Percentiles rank a stretch among this genome's conserved stretches.
Evolutionary conservation across 2,329 filamentous ascomycete genomes (phyloP).

Genomic region (Trichoderma koningiopsis): DNA sequence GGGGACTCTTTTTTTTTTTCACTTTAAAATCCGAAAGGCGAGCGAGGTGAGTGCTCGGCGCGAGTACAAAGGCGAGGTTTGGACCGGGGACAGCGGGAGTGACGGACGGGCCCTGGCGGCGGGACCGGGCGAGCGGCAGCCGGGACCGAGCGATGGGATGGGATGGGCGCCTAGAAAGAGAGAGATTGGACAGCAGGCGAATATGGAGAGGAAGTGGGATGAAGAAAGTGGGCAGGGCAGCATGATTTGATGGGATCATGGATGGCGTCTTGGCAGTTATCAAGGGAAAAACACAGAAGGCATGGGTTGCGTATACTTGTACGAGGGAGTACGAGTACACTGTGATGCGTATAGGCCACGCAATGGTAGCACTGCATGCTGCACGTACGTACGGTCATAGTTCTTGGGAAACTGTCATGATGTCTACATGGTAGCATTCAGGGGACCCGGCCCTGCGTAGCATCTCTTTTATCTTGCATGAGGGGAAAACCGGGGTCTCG

Average conservation of each 20-base stretch:
- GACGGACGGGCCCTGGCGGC: not conserved
- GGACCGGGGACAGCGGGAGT: not conserved
- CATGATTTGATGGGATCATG: not conserved
- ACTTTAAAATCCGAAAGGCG: not conserved
- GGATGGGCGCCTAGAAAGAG: not conserved
- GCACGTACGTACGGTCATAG: not conserved
- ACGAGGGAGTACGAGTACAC: too few species aligned
- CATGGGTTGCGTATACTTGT: too few species aligned
- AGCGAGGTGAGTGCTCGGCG: not conserved
- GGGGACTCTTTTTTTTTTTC: too few species aligned
- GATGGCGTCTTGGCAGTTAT: not conserved
- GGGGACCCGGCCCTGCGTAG: not conserved
- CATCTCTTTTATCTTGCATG: not conserved
- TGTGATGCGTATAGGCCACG: too few species aligned
- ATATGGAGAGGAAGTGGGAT: not conserved
- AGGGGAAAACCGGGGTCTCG: not conserved
- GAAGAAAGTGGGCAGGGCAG: not conserved
- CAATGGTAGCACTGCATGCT: not conserved
- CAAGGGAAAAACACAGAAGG: not conserved
- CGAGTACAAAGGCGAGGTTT: not conserved
- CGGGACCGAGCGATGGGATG: not conserved
- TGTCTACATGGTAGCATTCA: not conserved
- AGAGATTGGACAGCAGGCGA: too few species aligned
- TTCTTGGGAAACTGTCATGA: too few species aligned
- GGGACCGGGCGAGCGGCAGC: not conserved